These are phyloP conservation scores for Penicillium argentinense DNA, from an alignment of 495 filamentous ascomycete species.

Conservation along the genomic window DNA sequence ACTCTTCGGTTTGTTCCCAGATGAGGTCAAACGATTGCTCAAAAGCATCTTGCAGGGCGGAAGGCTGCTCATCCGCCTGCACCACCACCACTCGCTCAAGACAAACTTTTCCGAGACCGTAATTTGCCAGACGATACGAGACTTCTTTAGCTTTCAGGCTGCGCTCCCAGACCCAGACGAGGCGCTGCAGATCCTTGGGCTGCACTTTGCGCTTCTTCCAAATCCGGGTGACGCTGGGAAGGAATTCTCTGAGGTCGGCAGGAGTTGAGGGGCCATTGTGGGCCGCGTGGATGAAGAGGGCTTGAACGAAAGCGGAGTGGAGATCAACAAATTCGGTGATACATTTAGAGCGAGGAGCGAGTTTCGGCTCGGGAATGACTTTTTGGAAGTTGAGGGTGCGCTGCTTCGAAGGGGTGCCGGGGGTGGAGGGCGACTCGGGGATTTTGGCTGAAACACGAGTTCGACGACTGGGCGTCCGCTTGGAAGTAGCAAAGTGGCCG, in stretches of 20 bases:
- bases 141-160: slow-evolving; percentile 19
- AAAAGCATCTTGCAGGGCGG: slow-evolving; percentile 36
- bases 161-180: slow-evolving; percentile 43
- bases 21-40: slow-evolving; percentile 39
- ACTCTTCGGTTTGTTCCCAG: slow-evolving; percentile 38
- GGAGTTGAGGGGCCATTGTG: slow-evolving; percentile 39
- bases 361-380: slow-evolving; percentile 11
- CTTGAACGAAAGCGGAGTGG: slow-evolving; percentile 40
- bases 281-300: slow-evolving; percentile 40
- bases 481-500: slow-evolving; percentile 35
- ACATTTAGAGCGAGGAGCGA: slow-evolving; percentile 28
- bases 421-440: slow-evolving; percentile 13
- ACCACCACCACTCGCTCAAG: slow-evolving; percentile 24
- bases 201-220: slow-evolving; percentile 52
- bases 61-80: slow-evolving; percentile 24
- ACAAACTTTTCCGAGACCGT: slow-evolving; percentile 44
- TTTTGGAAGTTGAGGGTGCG: slow-evolving; percentile 26
- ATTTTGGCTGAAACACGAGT: slow-evolving; percentile 13
- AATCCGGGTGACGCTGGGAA: slow-evolving; percentile 39
- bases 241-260: slow-evolving; percentile 42
- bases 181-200: slow-evolving; percentile 42
- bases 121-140: slow-evolving; percentile 42
- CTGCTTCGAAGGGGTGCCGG: slow-evolving; percentile 35
- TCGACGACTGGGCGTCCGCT: slow-evolving; percentile 22
- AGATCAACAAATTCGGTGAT: slow-evolving; percentile 38